Evolutionary conservation across 2,329 filamentous ascomycete genomes (phyloP), one percentile per base, ranked within the genome.

Genomic region (Trichophyton schoenleinii): DNA sequence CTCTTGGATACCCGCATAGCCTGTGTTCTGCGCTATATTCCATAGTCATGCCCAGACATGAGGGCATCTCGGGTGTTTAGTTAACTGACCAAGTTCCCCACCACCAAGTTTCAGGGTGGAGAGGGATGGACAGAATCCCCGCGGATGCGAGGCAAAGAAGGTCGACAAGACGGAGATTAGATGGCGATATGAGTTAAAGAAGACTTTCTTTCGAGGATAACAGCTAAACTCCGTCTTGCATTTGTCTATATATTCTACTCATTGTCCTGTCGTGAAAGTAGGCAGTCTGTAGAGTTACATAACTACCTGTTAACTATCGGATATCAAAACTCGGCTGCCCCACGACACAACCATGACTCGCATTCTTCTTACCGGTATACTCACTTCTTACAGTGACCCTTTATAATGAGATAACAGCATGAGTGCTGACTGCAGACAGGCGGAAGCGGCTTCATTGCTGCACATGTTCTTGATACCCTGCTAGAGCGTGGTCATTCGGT

Each of bases 371-470:
- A 71, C 69, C 52, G 66, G 64, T 63, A 63, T 42, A 49, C 11
- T 31, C 13, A 38, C 28, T 11, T 7, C n/a, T 15, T 9, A 22
- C 18, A 34, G 13, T 57, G 28, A 25, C 18, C 3, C 38, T 42
- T n/a, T 6, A 28, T n/a, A 18, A n/a, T 3, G 18, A 58, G n/a
- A 8, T 25, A 8, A 58, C 38, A 46, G 25, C 9, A 38, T 4
- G 42, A 11, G 57, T 59, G 3, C 28, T 63, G 48, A 62, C 36
- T 38, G 57, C 60, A 31, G 9, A 38, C 59, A 77, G 81, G 83
- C 66, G 83, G 82, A 62, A 81, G 78, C 65, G 83, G 83, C 74
- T 86, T 86, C 72, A 86, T 86, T 65, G 83, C 83, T 63, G 83
- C 83, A 44, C 83, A 86, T 67, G 79, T 83, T n/a, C 75, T 86